A percentile compares a stretch with the other conserved stretches of the same genome.
phyloP scores from a whole-genome alignment of 495 filamentous ascomycete genomes.

The Pyronema domesticum region DNA sequence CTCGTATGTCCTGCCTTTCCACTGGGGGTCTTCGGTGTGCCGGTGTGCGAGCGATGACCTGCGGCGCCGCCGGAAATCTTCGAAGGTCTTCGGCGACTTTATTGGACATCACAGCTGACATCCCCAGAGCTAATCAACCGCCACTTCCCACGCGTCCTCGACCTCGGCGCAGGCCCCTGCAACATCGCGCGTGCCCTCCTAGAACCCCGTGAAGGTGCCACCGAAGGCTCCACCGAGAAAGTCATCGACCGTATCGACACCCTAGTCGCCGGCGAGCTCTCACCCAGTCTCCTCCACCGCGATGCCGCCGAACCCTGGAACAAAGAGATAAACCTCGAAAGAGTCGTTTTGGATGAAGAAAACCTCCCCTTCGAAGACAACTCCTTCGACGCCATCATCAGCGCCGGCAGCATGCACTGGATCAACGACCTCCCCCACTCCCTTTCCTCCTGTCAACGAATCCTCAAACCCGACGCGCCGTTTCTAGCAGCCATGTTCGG shows the following conservation, averaged over 20 bases:
- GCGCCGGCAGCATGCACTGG: conserved; percentile 84
- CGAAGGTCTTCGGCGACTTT: too few relatives aligned
- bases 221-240: conserved; percentile 34
- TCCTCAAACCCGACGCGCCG: conserved; percentile 77
- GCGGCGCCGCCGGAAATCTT: neutral
- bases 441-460: conserved; percentile 57
- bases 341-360: conserved; percentile 52
- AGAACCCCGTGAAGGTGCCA: conserved; percentile 4
- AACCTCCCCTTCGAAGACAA: conserved; percentile 53
- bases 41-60: too few relatives aligned
- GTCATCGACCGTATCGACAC: conserved; percentile 47
- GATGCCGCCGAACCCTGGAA: conserved; percentile 67
- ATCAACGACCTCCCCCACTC: conserved; percentile 85
- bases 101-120: neutral
- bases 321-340: conserved; percentile 46
- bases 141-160: conserved; percentile 63
- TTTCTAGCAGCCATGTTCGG: conserved; percentile 95
- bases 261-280: conserved; percentile 67
- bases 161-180: conserved; percentile 89
- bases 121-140: conserved; percentile 68
- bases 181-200: conserved; percentile 59
- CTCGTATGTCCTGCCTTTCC: conserved; percentile 35
- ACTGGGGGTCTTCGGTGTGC: too few relatives aligned
- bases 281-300: conserved; percentile 57
- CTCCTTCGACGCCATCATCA: conserved; percentile 75